Conservation (phyloP, 2,329 filamentous ascomycete genomes). For the Pseudogymnoascus pannorum region DNA sequence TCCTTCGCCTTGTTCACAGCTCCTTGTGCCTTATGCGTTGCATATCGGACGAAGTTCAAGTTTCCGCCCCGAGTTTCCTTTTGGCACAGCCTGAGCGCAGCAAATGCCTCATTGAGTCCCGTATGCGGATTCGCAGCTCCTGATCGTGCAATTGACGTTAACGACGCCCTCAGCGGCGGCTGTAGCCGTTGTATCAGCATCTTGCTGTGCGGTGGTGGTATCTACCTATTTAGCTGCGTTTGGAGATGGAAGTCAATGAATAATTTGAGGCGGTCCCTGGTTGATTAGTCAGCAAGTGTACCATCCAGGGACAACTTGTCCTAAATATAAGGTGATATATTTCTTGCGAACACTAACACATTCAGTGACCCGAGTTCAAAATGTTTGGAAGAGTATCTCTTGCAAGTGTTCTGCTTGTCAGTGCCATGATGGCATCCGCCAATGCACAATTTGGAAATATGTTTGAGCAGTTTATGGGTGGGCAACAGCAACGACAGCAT, state of each 20-base stretch:
- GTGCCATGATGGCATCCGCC: constrained; percentile 45
- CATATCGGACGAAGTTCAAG: constrained; percentile 25
- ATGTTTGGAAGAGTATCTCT: constrained; percentile 24
- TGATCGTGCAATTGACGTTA: constrained; percentile 25
- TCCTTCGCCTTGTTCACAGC: constrained; percentile 65
- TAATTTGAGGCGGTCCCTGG: constrained; percentile 10
- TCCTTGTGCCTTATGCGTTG: constrained; percentile 51
- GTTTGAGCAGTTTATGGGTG: constrained; percentile 88
- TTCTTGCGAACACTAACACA: neutral
- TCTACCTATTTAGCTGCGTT: constrained; percentile 12
- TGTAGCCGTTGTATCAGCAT: constrained; percentile 40
- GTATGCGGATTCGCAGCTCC: constrained; percentile 13
- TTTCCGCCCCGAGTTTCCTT: constrained; percentile 11
- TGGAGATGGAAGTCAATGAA: constrained; percentile 8
- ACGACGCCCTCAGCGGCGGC: constrained; percentile 35
- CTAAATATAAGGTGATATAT: neutral
- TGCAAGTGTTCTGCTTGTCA: constrained; percentile 41
- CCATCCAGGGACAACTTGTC: constrained; percentile 1
- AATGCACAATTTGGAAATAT: constrained; percentile 79
- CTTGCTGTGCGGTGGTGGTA: constrained; percentile 18
- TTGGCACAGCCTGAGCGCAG: constrained; percentile 19
- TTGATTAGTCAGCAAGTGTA: neutral
- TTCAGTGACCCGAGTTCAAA: neutral
- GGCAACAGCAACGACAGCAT: constrained; percentile 49
- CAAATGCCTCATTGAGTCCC: constrained; percentile 26